Evolutionary conservation across 371 early-diverging fungal genomes (phyloP).

Genomic region (Gilbertella persicaria): DNA sequence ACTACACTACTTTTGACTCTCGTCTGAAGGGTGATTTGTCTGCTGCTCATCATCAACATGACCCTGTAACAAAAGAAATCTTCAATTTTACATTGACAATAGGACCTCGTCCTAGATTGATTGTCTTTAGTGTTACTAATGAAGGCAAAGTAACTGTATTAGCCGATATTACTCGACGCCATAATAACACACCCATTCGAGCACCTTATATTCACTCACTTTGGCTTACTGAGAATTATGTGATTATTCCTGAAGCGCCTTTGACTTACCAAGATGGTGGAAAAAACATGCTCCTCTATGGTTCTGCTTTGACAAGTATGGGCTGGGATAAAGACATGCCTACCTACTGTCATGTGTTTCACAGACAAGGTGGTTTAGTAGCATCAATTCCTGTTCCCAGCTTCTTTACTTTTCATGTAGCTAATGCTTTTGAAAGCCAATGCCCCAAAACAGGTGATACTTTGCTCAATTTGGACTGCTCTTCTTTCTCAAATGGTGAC

Average conservation of each 20-base stretch:
- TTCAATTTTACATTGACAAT: constrained; percentile 38
- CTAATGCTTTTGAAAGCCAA: constrained; percentile 52
- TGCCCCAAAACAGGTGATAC: constrained; percentile 26
- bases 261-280: constrained; percentile 42
- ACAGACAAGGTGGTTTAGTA: constrained; percentile 30
- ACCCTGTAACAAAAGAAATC: constrained; percentile 51
- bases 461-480: constrained; percentile 31
- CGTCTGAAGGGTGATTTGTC: constrained; percentile 44
- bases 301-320: constrained; percentile 41
- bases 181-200: constrained; percentile 15
- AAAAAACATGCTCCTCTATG: constrained; percentile 43
- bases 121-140: constrained; percentile 28
- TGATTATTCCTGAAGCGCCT: constrained; percentile 56
- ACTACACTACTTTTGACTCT: constrained; percentile 49
- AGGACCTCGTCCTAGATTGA: constrained; percentile 22
- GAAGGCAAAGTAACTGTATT: constrained; percentile 34
- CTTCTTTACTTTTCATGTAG: constrained; percentile 56
- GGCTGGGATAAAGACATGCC: constrained; percentile 38
- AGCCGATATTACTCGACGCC: constrained; percentile 43
- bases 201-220: constrained; percentile 41
- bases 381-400: constrained; percentile 49
- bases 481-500: constrained; percentile 32
- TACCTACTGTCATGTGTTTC: constrained; percentile 50
- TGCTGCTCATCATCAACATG: constrained; percentile 60
- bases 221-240: constrained; percentile 54